Base-by-base conservation (phyloP, 75 land plant species). In the Selaginella tamariscina region DNA sequence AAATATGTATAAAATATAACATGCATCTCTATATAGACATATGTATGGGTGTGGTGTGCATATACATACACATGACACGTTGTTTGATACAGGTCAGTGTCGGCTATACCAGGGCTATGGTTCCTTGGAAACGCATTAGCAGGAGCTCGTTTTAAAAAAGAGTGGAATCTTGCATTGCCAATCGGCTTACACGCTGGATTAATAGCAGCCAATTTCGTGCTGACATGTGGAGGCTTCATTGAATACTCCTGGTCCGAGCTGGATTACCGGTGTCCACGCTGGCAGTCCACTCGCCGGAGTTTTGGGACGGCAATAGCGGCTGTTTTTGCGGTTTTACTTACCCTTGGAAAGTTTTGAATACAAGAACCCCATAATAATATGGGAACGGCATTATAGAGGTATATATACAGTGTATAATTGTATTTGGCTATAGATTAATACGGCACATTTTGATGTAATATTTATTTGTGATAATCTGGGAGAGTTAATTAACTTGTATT, bases 101-200 rank as follows among this genome's bases (percentile, higher is more conserved):
- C 72, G 30, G 79, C 82, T 24, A 80, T 88, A 22, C 92, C 89
- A 22, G 89, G 92, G 28, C 69, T 85, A 59, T 91, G 86, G 83
- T 66, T 95, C 23, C 56, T 91, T 32, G 85, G 96, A 55, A 32
- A 87, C 27, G 82, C 74, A 24, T 73, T 95, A 39, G 68, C 85
- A 26, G 89, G 92, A 1, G 81, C 71, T 24, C 83, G 82, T 26
- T 74, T 77, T 56, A 79, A 69, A 75, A 56, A 56, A 18, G 33
- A 78, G 54, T 88, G 97, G 0, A 75, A 81, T 31, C 82, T 95
- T 39, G 72, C 77, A 0, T 23, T 78, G 23, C 85, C 87, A 27
- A 84, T 95, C 29, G 99, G 99, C 21, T 2, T 95, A 0, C 92
- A 87, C 44, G 72, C 89, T 27, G 92, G 91, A 5, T 81, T 85